Conservation (phyloP, 225 moss, liverwort and hornwort species). For the Rhytidiadelphus loreus region DNA sequence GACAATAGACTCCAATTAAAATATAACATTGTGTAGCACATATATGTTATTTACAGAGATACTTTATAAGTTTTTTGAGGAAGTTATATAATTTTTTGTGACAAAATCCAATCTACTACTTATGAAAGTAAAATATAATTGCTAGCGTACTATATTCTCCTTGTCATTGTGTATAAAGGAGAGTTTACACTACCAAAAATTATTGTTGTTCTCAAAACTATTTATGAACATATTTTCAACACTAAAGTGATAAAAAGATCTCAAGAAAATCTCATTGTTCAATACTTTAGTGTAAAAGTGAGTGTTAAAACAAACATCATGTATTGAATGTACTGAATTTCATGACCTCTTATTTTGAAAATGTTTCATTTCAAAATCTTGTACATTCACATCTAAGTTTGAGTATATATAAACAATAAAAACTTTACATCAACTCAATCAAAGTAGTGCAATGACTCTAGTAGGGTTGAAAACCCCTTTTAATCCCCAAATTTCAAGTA, state of each 20-base stretch:
- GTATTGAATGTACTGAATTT: background rate
- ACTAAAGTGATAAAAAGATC: background rate
- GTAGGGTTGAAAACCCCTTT: background rate
- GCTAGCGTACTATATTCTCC: background rate
- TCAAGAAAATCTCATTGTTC: background rate
- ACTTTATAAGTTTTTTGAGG: background rate
- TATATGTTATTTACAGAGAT: background rate
- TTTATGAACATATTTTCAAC: background rate
- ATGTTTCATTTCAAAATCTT: background rate
- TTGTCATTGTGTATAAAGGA: background rate
- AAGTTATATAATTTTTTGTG: background rate
- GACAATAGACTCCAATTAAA: background rate
- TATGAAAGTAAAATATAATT: background rate
- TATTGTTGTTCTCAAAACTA: background rate
- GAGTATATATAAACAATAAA: background rate
- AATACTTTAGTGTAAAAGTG: background rate
- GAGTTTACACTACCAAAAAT: background rate
- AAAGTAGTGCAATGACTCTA: background rate
- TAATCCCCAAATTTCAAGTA: too few species aligned
- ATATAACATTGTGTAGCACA: background rate
- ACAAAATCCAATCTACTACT: background rate
- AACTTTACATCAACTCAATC: background rate
- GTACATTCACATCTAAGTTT: background rate
- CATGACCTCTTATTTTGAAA: background rate
- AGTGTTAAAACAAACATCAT: background rate